Conservation (phyloP, 768 basidiomycete genomes). For the Punctularia strigosozonata region DNA sequence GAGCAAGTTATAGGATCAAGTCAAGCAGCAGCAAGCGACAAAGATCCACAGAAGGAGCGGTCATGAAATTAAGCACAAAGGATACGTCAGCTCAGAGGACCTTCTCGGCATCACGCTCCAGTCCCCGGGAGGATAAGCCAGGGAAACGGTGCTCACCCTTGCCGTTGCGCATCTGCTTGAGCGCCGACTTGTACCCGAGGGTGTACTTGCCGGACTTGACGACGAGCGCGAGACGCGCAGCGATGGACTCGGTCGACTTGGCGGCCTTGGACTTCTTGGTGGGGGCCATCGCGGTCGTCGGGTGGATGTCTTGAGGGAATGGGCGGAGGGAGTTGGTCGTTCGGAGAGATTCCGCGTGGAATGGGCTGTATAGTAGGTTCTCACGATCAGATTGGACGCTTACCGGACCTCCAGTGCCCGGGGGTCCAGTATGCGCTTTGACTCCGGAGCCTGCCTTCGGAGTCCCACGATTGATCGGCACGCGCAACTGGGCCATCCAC, state of each 20-base stretch:
- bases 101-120: slow-evolving; percentile 99
- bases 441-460: too few species aligned
- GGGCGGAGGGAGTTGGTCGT: too few species aligned
- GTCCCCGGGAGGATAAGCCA: slow-evolving; percentile 61
- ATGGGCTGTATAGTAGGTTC: too few species aligned
- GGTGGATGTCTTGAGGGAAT: slow-evolving; percentile 6
- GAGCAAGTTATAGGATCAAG: too few species aligned
- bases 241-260: slow-evolving; percentile 90
- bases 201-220: slow-evolving; percentile 98
- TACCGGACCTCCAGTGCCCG: too few species aligned
- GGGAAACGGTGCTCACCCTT: slow-evolving; percentile 64
- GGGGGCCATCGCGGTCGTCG: slow-evolving; percentile 62
- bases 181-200: slow-evolving; percentile 94
- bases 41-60: too few species aligned
- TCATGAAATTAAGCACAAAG: slow-evolving; percentile 14
- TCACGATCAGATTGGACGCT: too few species aligned
- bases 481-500: too few species aligned
- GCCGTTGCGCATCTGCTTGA: slow-evolving; percentile 97
- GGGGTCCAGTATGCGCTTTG: too few species aligned
- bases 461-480: too few species aligned
- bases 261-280: slow-evolving; percentile 91
- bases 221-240: slow-evolving; percentile 86
- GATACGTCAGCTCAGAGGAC: slow-evolving; percentile 58
- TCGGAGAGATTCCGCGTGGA: too few species aligned
- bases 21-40: slow-evolving; percentile 2